Conservation (phyloP, 1,284 basidiomycete genomes). For the Leccinum subfulvum region DNA sequence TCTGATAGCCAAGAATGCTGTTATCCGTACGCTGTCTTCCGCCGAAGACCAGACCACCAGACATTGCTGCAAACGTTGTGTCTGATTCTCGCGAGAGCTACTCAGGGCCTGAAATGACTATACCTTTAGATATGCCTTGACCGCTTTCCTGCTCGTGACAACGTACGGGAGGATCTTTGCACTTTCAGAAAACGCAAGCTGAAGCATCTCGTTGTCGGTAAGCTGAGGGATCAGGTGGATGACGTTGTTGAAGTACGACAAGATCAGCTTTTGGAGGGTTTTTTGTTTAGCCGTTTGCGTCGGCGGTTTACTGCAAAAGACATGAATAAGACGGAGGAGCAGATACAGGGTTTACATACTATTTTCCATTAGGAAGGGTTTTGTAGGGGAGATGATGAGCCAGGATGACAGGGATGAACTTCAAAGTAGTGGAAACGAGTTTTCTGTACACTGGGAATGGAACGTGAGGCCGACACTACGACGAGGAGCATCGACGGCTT, state of each 20-base stretch:
- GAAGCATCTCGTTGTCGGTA: slow-evolving; percentile 65
- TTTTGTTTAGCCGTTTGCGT: slow-evolving; percentile 73
- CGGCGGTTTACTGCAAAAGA: slow-evolving; percentile 63
- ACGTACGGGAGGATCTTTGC: slow-evolving; percentile 87
- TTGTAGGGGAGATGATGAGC: slow-evolving; percentile 89
- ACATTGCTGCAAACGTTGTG: slow-evolving; percentile 54
- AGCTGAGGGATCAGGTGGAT: slow-evolving; percentile 79
- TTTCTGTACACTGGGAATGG: slow-evolving; percentile 80
- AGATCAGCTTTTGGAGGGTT: slow-evolving; percentile 83
- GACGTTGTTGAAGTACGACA: slow-evolving; percentile 87
- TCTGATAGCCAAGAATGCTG: slow-evolving; percentile 85
- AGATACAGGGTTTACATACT: slow-evolving; percentile 51
- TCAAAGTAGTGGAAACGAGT: slow-evolving; percentile 82
- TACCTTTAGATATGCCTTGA: slow-evolving; percentile 85
- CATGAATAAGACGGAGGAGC: neutral
- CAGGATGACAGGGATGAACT: slow-evolving; percentile 90
- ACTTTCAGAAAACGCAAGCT: slow-evolving; percentile 78
- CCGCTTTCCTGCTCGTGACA: slow-evolving; percentile 76
- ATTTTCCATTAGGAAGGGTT: slow-evolving; percentile 77
- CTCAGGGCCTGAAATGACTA: neutral
- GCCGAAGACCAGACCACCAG: slow-evolving; percentile 82
- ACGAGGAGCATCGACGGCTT: neutral
- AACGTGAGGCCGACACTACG: slow-evolving; percentile 4
- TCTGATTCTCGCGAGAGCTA: neutral
- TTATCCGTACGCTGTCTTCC: slow-evolving; percentile 81